Evolutionary conservation across 2,329 filamentous ascomycete genomes (phyloP), one percentile per base, ranked within the genome.

Genomic region (Nannizziopsis arthrosporioides): DNA sequence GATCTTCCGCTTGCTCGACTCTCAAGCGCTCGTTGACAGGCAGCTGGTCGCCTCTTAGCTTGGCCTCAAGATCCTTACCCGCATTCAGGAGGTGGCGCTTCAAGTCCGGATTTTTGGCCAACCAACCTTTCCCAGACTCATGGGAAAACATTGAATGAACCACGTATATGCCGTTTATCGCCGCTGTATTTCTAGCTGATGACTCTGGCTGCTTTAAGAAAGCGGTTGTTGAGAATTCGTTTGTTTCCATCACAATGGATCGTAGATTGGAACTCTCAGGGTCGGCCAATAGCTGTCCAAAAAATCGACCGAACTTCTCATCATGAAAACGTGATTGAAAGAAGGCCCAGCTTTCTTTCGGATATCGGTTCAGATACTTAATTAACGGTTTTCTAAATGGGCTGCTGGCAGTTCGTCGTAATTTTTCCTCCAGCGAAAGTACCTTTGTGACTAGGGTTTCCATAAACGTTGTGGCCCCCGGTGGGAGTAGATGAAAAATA

Each of bases 401-500:
- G 59, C 89, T 96, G 57, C 85, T 82, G 42, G 89, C 83, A 1
- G 92, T 98, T 51, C 92, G 74, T 30, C 92, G 79, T 35, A 98
- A 72, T 54, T 83, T 84, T 46, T 83, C 78, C 64, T 99, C 92
- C 0, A 99, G 73, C 37, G 88, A 84, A 48, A 98, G 73, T n/a
- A 94, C 86, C 44, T 84, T 85, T 55, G 94, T 84, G 42, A 96
- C 86, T 38, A 98, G 76, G 27, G 85, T 80, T 52, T 89, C 86
- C 65, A 96, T 88, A 63, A 98, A 98, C 12, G 82, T 81, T 51
- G 89, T 85, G 1, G 93, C 93, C 8, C 87, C 87, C 0, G 86
- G 77, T 0, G 93, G 92, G 3, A 99, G 74, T n/a, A 98, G 75
- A 62, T 96, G 89, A 64, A 98, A 98, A 49, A 98, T 90, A 61